phyloP scores from a whole-genome alignment of 768 basidiomycete species.

The Wakefieldia striispora region DNA sequence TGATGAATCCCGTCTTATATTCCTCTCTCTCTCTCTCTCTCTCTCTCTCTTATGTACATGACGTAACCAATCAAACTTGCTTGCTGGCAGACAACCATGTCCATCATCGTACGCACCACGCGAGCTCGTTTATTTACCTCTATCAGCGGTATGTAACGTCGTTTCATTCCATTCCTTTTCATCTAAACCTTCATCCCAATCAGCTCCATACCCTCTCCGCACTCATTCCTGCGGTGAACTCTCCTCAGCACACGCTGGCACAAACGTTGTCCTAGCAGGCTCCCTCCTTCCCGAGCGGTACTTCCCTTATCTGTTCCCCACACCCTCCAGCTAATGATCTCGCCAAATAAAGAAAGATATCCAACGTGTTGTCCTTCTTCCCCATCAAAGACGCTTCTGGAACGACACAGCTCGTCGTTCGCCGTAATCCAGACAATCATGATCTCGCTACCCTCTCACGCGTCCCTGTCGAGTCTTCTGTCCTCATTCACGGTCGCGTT shows the following conservation, averaged over 20 bases:
- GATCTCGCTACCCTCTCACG: slow-evolving; percentile 48
- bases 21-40: no score
- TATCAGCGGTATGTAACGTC: no score
- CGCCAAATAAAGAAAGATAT: slow-evolving; percentile 55
- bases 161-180: no score
- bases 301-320: slow-evolving; percentile 34
- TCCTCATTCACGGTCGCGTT: slow-evolving; percentile 76
- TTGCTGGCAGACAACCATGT: slow-evolving; percentile 4
- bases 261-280: slow-evolving; percentile 69
- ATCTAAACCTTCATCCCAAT: not conserved
- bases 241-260: slow-evolving; percentile 48
- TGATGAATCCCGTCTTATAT: no score
- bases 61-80: slow-evolving; percentile 18
- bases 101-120: not conserved
- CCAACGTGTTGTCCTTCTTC: slow-evolving; percentile 77
- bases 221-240: slow-evolving; percentile 69
- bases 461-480: slow-evolving; percentile 74
- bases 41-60: no score
- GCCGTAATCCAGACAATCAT: slow-evolving; percentile 36
- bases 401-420: slow-evolving; percentile 73
- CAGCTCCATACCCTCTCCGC: slow-evolving; percentile 56
- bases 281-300: slow-evolving; percentile 84
- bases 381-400: slow-evolving; percentile 79
- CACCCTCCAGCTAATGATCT: slow-evolving; percentile 32
- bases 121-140: no score